These are phyloP conservation scores for Plenodomus tracheiphilus DNA, from an alignment of 2,329 filamentous ascomycete genomes.

Conservation along the genomic window DNA sequence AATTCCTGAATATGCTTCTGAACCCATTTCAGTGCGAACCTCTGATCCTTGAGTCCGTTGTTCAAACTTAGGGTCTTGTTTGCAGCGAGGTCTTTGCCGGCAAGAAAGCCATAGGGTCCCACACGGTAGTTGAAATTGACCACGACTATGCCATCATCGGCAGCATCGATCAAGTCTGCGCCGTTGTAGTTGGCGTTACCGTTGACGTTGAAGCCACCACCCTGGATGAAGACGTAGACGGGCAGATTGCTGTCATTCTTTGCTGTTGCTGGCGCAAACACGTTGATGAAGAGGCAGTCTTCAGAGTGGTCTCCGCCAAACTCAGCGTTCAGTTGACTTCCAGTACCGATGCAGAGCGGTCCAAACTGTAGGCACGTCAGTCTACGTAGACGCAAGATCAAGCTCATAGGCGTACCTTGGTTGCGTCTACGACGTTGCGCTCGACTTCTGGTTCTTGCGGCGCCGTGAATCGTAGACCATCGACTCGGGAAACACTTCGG, in stretches of 20 bases:
- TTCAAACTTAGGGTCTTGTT: constrained; percentile 39
- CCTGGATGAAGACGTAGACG: constrained; percentile 48
- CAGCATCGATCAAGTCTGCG: constrained; percentile 36
- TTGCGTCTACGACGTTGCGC: constrained; percentile 55
- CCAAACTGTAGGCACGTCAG: constrained; percentile 31
- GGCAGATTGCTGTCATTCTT: constrained; percentile 39
- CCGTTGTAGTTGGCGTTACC: constrained; percentile 44
- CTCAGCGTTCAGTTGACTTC: constrained; percentile 25
- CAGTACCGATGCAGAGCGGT: constrained; percentile 38
- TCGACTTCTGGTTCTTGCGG: constrained; percentile 63
- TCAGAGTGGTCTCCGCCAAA: constrained; percentile 38
- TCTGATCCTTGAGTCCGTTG: constrained; percentile 45
- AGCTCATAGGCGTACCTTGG: constrained; percentile 19
- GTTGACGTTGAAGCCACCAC: constrained; percentile 44
- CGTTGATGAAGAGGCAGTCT: constrained; percentile 47
- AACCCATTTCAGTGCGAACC: constrained; percentile 43
- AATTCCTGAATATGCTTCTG: constrained; percentile 43
- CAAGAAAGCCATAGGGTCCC: constrained; percentile 46
- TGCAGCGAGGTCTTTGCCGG: constrained; percentile 32
- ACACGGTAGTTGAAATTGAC: constrained; percentile 49
- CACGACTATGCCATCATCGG: constrained; percentile 37
- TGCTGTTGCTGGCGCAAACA: constrained; percentile 42
- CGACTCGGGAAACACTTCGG: constrained; percentile 32
- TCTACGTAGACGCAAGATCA: neutral
- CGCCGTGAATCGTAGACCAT: constrained; percentile 61